Evolutionary conservation across 345 rosid genomes (phyloP), one percentile per base, ranked within the genome.

Genomic region (Syzygium aromaticum): DNA sequence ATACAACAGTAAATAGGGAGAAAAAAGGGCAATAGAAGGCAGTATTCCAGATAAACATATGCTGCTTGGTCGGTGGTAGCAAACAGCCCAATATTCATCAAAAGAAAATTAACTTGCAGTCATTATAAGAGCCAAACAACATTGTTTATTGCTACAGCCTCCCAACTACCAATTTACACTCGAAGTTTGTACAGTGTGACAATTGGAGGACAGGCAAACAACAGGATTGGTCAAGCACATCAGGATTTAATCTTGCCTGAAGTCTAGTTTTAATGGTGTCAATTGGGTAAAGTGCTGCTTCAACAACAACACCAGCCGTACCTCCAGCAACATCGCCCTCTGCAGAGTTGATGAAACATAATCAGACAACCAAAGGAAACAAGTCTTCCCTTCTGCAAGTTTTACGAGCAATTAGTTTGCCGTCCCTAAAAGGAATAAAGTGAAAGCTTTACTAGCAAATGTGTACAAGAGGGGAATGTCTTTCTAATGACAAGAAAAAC

Each of bases 181-280:
- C 17, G 9, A n/a, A n/a, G 33, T 61, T 61, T 1, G 2, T 61
- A 17, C 33, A 27, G 73, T 2, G 28, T 61, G 73, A 16, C 1
- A 61, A 61, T 61, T 7, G 9, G 17, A n/a, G 73, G 33, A 61
- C 38, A 61, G 38, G 2, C 9, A 15, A 53, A 61, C 87, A 22
- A 15, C 63, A 63, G 25, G 54, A 63, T 40, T 63, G 12, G 38
- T 8, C 12, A 30, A 54, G 86, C 67, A 19, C 49, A 3, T 52
- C 3, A 22, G 84, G 27, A 51, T 23, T 43, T 25, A 2, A 57
- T 46, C 84, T 87, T 80, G 88, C 99, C 92, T 96, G 98, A 3
- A 96, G 90, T 84, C 97, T 90, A 86, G 99, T 96, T 91, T 95
- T 96, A 84, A 95, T 92, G 7, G 98, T 96, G 91, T 96, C 99